phyloP scores from a whole-genome alignment of 2,329 filamentous ascomycete genomes.

The Alternaria hordeiaustralica region DNA sequence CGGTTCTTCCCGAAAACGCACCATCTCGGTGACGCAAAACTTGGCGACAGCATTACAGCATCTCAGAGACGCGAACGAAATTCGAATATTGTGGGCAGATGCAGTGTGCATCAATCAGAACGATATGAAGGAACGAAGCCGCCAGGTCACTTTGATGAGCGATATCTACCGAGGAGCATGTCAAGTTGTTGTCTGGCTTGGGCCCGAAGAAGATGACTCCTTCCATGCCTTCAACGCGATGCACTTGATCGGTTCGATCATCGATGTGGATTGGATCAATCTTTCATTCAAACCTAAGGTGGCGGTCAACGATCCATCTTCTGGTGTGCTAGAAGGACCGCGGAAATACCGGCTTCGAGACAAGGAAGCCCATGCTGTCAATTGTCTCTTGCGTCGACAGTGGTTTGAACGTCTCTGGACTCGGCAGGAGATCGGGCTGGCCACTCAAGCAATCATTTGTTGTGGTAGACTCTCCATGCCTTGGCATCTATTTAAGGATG shows the following conservation, averaged over 20 bases:
- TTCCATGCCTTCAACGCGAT: background rate
- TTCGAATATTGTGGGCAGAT: background rate
- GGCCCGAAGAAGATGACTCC: background rate
- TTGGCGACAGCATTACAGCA: background rate
- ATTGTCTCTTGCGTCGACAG: background rate
- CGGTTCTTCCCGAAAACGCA: background rate
- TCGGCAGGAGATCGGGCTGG: background rate
- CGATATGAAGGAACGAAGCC: background rate
- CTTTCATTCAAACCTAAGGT: background rate
- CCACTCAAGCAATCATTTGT: background rate
- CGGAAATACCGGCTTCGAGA: rapidly evolving
- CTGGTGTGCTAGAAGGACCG: rapidly evolving
- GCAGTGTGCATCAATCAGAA: background rate
- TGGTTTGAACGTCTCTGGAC: background rate
- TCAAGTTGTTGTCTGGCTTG: background rate
- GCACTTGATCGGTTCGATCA: background rate
- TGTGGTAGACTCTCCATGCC: background rate
- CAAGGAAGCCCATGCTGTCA: background rate
- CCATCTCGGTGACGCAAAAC: background rate
- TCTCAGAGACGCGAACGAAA: background rate
- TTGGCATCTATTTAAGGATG: background rate
- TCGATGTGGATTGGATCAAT: background rate
- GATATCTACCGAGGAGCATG: background rate
- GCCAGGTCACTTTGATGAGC: background rate
- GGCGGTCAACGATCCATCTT: rapidly evolving